Base-by-base conservation (phyloP, 176 grass and related monocot genomes). In the Dendrocalamus sinicus region DNA sequence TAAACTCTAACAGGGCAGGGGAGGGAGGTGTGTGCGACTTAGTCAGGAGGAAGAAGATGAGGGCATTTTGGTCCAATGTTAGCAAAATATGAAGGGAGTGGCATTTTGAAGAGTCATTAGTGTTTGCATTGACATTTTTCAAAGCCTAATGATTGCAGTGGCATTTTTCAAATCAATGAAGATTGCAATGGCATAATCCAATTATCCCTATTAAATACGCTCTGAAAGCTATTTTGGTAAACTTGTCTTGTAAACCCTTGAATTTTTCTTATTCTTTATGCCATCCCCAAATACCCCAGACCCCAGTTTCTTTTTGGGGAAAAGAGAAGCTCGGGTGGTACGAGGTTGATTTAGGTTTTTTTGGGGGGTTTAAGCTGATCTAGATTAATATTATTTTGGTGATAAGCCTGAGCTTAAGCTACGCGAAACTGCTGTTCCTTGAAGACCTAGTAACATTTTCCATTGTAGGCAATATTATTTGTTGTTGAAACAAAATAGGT, bases 401-500 rank as follows among this genome's bases (percentile, higher is more conserved):
- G 8, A 82, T 59, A 69, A 57, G 26, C 19, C 35, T n/a, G 7
- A 59, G 15, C 51, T 30, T 77, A 45, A 3, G 14, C 6, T 84
- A 66, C n/a, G 14, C 52, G 50, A 37, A 76, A 32, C 68, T 17
- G 12, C 59, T 67, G 84, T 55, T 61, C n/a, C 45, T 72, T 48
- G 40, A 64, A 75, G 16, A 60, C 22, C 13, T 14, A 51, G 15
- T 69, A 70, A 26, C 44, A 70, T 62, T 81, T 79, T 81, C 70
- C n/a, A 61, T 50, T 48, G 61, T 72, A 66, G 9, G 44, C 9
- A 54, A 72, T 80, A 14, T 19, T 89, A 15, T n/a, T 76, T 45
- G 10, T 77, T 67, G 13, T 30, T 78, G 54, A 85, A 84, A 67
- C 39, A 89, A 80, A 84, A 67, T 12, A 24, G 22, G 4, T 22